These are phyloP conservation scores for Trypanosoma mega DNA, from an alignment of 208 protist genomes.

Conservation along the genomic window DNA sequence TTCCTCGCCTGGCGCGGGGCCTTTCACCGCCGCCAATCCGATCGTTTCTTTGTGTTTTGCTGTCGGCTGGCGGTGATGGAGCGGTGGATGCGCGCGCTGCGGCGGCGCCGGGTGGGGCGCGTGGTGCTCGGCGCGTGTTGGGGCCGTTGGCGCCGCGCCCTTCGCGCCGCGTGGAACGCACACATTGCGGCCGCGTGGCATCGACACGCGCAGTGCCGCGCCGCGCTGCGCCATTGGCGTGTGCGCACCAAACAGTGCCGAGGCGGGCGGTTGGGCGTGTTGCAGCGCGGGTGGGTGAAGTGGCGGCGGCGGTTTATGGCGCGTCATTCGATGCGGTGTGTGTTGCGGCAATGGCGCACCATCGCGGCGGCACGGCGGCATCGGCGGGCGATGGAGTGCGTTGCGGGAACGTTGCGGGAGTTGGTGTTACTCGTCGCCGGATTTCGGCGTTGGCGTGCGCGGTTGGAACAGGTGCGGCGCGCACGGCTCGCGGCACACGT, in stretches of 20 bases:
- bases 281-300: conserved; percentile 3
- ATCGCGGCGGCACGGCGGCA: conserved; percentile 2
- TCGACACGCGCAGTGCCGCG: too few species aligned
- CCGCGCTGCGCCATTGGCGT: too few species aligned
- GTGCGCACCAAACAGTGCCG: too few species aligned
- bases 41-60: conserved; percentile 30
- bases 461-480: conserved; percentile 30
- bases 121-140: conserved; percentile 15
- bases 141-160: too few species aligned
- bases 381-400: conserved; percentile 21
- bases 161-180: too few species aligned
- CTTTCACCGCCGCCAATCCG: conserved; percentile 7
- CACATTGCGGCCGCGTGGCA: too few species aligned
- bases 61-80: conserved; percentile 13
- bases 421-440: conserved; percentile 58
- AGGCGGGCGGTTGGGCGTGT: background rate
- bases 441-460: conserved; percentile 56
- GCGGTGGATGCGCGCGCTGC: conserved; percentile 28
- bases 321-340: background rate
- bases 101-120: conserved; percentile 1
- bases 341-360: conserved; percentile 17
- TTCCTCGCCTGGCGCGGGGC: conserved; percentile 6
- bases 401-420: conserved; percentile 73
- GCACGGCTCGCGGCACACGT: conserved; percentile 38
- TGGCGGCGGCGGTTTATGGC: background rate